These are phyloP conservation scores for Strobilomyces dryophilus DNA, from an alignment of 768 basidiomycete genomes.

Conservation along the genomic window DNA sequence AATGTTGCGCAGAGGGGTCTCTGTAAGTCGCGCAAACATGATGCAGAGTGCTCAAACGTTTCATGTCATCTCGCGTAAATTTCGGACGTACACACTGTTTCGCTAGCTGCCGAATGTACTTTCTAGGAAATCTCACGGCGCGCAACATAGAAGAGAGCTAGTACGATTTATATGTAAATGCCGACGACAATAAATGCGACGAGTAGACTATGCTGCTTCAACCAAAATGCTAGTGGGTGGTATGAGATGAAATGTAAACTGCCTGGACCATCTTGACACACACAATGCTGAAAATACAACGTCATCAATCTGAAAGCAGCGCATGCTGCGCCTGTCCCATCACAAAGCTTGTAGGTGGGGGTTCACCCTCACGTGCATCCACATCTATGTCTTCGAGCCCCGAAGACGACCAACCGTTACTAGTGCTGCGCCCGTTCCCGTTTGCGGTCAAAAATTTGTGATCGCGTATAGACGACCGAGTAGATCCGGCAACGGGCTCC, in stretches of 20 bases:
- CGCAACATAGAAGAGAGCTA: background rate
- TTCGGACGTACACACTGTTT: background rate
- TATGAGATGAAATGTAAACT: constrained; percentile 26
- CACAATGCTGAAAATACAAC: constrained; percentile 7
- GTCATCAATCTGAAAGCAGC: constrained; percentile 11
- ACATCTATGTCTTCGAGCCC: constrained; percentile 19
- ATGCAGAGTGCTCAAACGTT: background rate
- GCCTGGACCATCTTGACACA: constrained; percentile 3
- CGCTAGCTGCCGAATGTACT: background rate
- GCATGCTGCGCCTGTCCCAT: constrained; percentile 11
- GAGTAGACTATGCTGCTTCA: constrained; percentile 28
- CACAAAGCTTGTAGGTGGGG: constrained; percentile 11
- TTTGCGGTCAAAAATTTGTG: constrained; percentile 19
- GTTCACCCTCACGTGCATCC: constrained; percentile 17
- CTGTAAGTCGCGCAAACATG: constrained; percentile 37
- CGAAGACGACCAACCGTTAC: constrained; percentile 5
- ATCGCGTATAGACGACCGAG: constrained; percentile 10
- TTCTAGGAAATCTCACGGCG: constrained; percentile 8
- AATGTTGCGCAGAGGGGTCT: constrained; percentile 39
- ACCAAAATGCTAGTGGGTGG: constrained; percentile 29
- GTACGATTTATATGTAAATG: constrained; percentile 17
- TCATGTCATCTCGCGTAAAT: no score
- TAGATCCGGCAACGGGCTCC: constrained; percentile 51
- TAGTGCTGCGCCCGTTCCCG: constrained; percentile 15
- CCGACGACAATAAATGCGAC: constrained; percentile 24